phyloP scores from a whole-genome alignment of 1,139 yeast genomes.

The Kazachstania sp. region DNA sequence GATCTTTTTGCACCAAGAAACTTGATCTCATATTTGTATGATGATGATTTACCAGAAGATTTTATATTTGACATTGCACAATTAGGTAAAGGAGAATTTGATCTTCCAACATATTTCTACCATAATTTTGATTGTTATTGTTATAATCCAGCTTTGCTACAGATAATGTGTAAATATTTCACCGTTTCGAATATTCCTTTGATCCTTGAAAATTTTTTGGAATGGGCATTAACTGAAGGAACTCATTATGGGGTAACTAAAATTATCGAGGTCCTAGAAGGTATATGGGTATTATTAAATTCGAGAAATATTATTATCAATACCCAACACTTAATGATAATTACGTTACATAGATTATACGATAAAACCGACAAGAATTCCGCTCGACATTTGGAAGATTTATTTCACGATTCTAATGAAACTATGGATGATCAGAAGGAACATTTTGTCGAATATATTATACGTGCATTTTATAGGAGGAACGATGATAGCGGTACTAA shows the following conservation, averaged over 20 bases:
- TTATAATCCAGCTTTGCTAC: conserved; percentile 11
- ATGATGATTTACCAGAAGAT: background rate
- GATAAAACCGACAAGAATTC: background rate
- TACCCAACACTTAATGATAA: background rate
- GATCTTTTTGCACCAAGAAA: conserved; percentile 4
- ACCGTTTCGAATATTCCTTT: conserved; percentile 10
- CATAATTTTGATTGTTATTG: conserved; percentile 11
- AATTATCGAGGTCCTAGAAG: background rate
- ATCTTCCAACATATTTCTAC: conserved; percentile 17
- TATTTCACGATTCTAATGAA: background rate
- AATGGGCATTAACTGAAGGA: conserved; percentile 15
- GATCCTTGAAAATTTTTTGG: conserved; percentile 11
- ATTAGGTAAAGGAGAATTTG: background rate
- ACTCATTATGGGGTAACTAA: background rate
- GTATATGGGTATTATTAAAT: background rate
- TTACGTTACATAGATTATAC: background rate
- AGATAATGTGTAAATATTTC: conserved; percentile 10
- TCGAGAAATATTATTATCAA: background rate
- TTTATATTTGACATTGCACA: background rate
- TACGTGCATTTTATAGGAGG: background rate
- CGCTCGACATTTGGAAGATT: background rate
- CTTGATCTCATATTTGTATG: background rate
- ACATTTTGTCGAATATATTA: background rate
- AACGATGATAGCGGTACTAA: conserved; percentile 1
- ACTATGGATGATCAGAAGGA: background rate